phyloP scores from a whole-genome alignment of 768 basidiomycete genomes.

The Leccinum rimulosum region DNA sequence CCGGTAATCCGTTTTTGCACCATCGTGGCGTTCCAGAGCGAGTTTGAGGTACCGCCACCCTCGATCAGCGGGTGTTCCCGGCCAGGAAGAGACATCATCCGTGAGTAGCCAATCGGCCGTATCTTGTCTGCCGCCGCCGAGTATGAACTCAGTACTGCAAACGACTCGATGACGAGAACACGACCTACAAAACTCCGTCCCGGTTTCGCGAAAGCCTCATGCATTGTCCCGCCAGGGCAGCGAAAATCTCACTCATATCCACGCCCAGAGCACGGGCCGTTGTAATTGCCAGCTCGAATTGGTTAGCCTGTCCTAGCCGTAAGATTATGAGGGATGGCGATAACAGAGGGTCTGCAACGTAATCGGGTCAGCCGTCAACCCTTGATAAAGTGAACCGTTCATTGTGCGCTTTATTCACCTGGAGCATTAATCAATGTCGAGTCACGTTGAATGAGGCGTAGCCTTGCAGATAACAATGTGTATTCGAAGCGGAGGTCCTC shows the following conservation, averaged over 20 bases:
- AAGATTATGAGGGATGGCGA: constrained; percentile 68
- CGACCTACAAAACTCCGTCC: constrained; percentile 55
- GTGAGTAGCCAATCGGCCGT: constrained; percentile 81
- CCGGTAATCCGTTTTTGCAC: constrained; percentile 61
- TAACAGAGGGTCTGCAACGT: constrained; percentile 47
- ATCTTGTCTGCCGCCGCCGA: constrained; percentile 50
- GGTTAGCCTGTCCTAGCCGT: constrained; percentile 72
- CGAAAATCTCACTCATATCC: constrained; percentile 87
- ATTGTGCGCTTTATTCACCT: constrained; percentile 46
- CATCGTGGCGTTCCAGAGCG: constrained; percentile 77
- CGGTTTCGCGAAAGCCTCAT: constrained; percentile 67
- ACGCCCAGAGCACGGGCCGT: constrained; percentile 73
- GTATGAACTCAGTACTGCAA: constrained; percentile 2
- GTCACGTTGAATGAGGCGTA: constrained; percentile 72
- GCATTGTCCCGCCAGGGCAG: constrained; percentile 73
- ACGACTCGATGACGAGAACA: background rate
- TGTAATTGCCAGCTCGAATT: constrained; percentile 76
- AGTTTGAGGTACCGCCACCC: constrained; percentile 89
- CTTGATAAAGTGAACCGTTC: constrained; percentile 10
- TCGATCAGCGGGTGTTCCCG: constrained; percentile 73
- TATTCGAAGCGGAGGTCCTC: constrained; percentile 79
- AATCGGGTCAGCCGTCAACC: constrained; percentile 18
- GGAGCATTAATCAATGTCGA: constrained; percentile 56
- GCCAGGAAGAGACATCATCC: constrained; percentile 79
- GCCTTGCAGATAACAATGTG: constrained; percentile 69